Base-by-base conservation (phyloP, 2,329 filamentous ascomycete genomes). In the Calonectria hawksworthii region DNA sequence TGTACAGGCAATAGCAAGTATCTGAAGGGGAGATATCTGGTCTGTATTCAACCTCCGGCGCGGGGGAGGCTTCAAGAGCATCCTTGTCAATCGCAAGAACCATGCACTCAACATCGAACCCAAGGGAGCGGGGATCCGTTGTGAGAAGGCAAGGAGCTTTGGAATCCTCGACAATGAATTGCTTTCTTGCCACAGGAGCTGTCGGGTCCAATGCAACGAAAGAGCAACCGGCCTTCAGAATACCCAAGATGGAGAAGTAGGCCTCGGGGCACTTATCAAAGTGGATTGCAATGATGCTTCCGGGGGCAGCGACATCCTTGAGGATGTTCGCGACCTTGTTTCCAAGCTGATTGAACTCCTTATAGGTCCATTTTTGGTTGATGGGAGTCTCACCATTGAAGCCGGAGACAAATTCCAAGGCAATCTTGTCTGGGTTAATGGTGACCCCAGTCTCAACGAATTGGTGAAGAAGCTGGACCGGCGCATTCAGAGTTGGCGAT, bases 191-290 rank as follows among this genome's bases (percentile, higher is more conserved):
- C 4, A 87, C 86, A 0, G 95, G 95, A 0, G 95, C 93, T 0
- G 89, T 90, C 0, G 94, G 93, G 81, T 98, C 95, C 13, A 98
- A 88, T 0, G 95, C 95, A 21, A 98, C 89, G 83, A 96, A 98
- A 1, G 93, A 91, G 81, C 94, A 96, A 0, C 95, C 95, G 8
- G 94, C 92, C 83, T 98, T 98, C 38, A 98, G 86, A 69, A 97
- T 93, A 1, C 95, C 95, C 2, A 98, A 86, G 50, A 98, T 96
- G 0, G 93, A 90, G 79, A 97, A 95, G 47, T 95, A 96, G 0
- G 95, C 95, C 81, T 96, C 94, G 0, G 95, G 93, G 75, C 93
- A 96, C 82, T 98, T 98, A 71, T 95, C 92, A 80, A 98, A 98
- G 81, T 94, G 95, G 11, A 96, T 89, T 0, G 92, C 95, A 28